Evolutionary conservation across 345 rosid genomes (phyloP), one percentile per base, ranked within the genome.

Genomic region (Geranium rotundifolium): DNA sequence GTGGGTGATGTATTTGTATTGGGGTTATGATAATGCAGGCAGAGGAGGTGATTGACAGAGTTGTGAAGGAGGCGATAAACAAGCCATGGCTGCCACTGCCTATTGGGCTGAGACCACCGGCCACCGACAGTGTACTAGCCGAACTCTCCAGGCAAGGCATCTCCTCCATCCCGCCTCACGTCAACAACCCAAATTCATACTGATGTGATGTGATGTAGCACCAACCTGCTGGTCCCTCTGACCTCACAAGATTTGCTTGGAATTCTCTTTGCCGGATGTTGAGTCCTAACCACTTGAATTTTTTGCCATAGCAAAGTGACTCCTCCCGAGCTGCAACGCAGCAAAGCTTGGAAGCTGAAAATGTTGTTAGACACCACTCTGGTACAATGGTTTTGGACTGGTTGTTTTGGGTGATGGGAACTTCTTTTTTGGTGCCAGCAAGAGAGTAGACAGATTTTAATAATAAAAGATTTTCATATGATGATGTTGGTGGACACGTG

Each of bases 81-180:
- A 90, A 85, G 75, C 97, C 98, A 57, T 83, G 96, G 97, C 70
- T 89, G 27, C 96, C 99, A 13, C 69, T 87, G 71, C 99, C 99
- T 2, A 64, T 93, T 19, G 96, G 99, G 17, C 87, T 93, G 0
- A 93, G 87, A 71, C 86, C 96, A 16, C 97, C 99, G 7, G 72
- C 97, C 2, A 76, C 86, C 4, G 97, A 93, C 3, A 65, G 75
- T 64, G 96, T 93, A 59, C 78, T 90, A 2, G 82, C 86, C 4
- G 99, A 93, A 77, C 91, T 93, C 23, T 86, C 89, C 23, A 81
- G 81, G 67, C 88, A 88, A 81, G 96, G 96, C 54, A 82, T 93
- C 72, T 73, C 80, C 55, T 68, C 77, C 79, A 58, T 89, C 56
- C 93, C 88, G 62, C 68, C 86, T 60, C 75, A 34, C 60, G 57